These are phyloP conservation scores for Penicillium sp. DNA, from an alignment of 2,329 filamentous ascomycete genomes.

Conservation along the genomic window DNA sequence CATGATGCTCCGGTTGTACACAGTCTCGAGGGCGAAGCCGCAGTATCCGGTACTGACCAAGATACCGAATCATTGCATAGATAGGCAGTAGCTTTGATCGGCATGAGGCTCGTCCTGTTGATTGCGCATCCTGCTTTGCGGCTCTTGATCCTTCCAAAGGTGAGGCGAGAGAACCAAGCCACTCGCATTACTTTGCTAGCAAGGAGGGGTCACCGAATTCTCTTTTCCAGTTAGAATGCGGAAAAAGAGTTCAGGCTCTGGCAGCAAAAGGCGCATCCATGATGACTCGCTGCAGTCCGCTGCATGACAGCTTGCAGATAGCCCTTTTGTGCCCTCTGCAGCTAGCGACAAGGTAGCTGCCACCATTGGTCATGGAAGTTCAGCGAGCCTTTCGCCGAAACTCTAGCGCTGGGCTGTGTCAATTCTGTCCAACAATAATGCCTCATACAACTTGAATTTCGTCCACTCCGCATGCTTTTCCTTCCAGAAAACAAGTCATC, in stretches of 20 bases:
- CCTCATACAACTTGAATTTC: background rate
- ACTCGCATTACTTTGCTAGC: constrained; percentile 6
- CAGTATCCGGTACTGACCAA: background rate
- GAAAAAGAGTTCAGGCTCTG: background rate
- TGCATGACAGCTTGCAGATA: background rate
- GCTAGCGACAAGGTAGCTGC: background rate
- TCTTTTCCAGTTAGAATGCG: background rate
- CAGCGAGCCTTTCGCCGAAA: background rate
- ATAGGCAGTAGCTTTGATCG: constrained; percentile 11
- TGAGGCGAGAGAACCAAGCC: constrained; percentile 12
- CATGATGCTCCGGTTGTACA: background rate
- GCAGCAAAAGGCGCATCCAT: background rate
- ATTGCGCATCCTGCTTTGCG: constrained; percentile 2
- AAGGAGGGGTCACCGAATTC: background rate
- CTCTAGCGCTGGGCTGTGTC: constrained; percentile 2
- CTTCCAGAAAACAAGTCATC: background rate
- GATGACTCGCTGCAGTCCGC: background rate
- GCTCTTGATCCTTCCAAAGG: constrained; percentile 7
- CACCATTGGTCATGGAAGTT: background rate
- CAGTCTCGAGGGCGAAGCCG: constrained; percentile 4
- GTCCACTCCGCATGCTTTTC: background rate
- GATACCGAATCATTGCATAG: background rate
- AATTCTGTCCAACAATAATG: constrained; percentile 4
- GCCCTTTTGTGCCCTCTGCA: background rate
- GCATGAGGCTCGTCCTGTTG: background rate